Evolutionary conservation across 2,329 filamentous ascomycete genomes (phyloP), one percentile per base, ranked within the genome.

Genomic region (Pseudocercospora fijiensis): DNA sequence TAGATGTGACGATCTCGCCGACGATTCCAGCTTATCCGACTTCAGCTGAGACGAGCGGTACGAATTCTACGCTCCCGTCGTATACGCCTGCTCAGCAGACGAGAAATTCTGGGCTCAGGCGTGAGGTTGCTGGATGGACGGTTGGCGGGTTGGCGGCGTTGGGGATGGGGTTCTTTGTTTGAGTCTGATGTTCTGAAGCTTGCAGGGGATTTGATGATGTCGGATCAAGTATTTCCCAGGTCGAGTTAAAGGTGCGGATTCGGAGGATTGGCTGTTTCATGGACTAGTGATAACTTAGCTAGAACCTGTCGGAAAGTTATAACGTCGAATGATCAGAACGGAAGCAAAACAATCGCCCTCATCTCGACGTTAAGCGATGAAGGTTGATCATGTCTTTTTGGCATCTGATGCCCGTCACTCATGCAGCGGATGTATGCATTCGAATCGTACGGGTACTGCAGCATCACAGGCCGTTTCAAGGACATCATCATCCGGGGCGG

Each of bases 401-500:
- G 11, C 28, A 30, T 30, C 4, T 30, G 4, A 9, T 9, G 8
- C 8, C 3, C 28, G 11, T 30, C 28, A 30, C 4, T 5, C 8
- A 10, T 9, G 8, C 10, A 16, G 30, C 10, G 5, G 10, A 16
- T 3, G 30, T 33, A 33, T 5, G 30, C 30, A 16, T 16, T 33
- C 30, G 5, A 33, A 16, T 33, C n/a, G 41, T 16, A 52, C 20
- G 49, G 49, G 2, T 78, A 79, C 60, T 74, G 73, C 72, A 83
- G 65, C 26, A 71, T 75, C 63, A 73, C 71, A 1, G 72, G 71
- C 5, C 69, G 73, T 2, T 71, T 74, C 69, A 75, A 74, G 58
- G 72, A 75, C 61, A 73, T 75, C 60, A 74, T 74, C 62, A 74
- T 74, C 60, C 67, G 72, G 84, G 86, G 88, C 57, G 88, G 88